Base-by-base conservation (phyloP, 768 basidiomycete species). In the Hericium alpestre region DNA sequence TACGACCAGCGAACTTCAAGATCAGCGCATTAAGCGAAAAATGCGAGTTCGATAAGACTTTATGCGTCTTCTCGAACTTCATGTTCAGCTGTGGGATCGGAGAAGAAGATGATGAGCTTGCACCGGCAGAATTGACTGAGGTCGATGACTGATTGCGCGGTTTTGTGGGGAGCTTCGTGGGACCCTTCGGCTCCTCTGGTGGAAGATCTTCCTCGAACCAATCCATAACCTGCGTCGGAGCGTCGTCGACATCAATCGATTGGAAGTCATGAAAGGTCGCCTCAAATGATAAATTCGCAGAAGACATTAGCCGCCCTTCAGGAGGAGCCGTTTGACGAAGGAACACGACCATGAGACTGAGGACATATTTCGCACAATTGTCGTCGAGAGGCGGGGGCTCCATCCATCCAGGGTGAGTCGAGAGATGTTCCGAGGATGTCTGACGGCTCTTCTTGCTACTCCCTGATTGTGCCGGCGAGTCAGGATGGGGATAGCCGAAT, bases 271-370 rank as follows among this genome's bases (percentile, higher is more conserved):
- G 81, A 64, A 88, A 86, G 1, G 77, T 75, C 13, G 83, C 76
- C 51, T 85, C 78, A 40, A 84, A 79, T 20, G 78, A 82, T 37
- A 79, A 74, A 61, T 77, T 82, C 20, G 81, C 80, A 18, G 81
- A 77, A 16, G 81, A 81, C 71, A 79, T 77, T n/a, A 81, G 71
- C 9, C 77, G 73, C 37, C 72, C 70, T 16, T 87, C 83, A 20
- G 76, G 69, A 38, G 78, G 72, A 0, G 81, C 74, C 0, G 86
- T 85, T 66, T 90, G 84, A 16, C 89, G 80, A 38, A 92, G 77
- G 67, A 88, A 90, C n/a, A 86, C 71, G 16, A 90, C 79, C 81
- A 93, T 84, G 47, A 93, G 84, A 66, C 83, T 84, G 54, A 93
- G 73, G 48, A 92, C 77, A 67, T 92, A 91, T 67, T 79, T 82